Percentiles rank a stretch among this genome's conserved stretches.
Evolutionary conservation across 495 filamentous ascomycete species (phyloP).

Genomic region (Talaromyces nanjingensis): DNA sequence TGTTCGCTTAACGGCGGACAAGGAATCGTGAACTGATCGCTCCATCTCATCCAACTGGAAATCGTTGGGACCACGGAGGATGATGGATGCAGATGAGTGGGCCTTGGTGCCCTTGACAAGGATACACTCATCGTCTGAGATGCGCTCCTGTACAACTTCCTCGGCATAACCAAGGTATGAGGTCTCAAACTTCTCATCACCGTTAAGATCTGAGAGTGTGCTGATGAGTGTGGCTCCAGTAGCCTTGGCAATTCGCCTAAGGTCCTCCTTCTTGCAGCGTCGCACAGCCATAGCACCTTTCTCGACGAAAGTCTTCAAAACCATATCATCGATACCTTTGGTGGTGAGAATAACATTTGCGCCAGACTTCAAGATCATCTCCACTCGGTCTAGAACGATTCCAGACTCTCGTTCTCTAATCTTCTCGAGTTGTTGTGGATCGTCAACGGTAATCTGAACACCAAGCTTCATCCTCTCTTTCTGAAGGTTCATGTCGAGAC

Average conservation of each 20-base stretch:
- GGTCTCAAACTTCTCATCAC: constrained; percentile 92
- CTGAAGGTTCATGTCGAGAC: constrained; percentile 95
- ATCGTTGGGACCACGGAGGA: constrained; percentile 93
- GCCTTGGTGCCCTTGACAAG: constrained; percentile 92
- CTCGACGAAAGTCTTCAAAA: constrained; percentile 91
- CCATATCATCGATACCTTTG: constrained; percentile 96
- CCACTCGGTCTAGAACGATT: constrained; percentile 89
- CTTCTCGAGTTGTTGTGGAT: constrained; percentile 94
- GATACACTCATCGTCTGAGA: constrained; percentile 98
- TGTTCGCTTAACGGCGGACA: constrained; percentile 94
- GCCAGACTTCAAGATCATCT: constrained; percentile 96
- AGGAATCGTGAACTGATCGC: constrained; percentile 91
- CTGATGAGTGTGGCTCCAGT: constrained; percentile 89
- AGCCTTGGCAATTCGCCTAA: constrained; percentile 91
- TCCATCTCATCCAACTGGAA: constrained; percentile 99
- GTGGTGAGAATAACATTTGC: constrained; percentile 96
- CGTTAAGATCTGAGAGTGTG: constrained; percentile 91
- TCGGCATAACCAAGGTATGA: constrained; percentile 86
- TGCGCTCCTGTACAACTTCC: constrained; percentile 92
- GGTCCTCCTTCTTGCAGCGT: constrained; percentile 97
- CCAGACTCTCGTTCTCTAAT: constrained; percentile 87
- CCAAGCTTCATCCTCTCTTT: constrained; percentile 99
- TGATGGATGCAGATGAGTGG: constrained; percentile 89
- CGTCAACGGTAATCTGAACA: constrained; percentile 96
- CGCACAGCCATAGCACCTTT: constrained; percentile 93